A percentile compares a stretch with the other conserved stretches of the same genome.
Evolutionary conservation across 495 filamentous ascomycete species (phyloP).

Genomic region (Evernia prunastri): DNA sequence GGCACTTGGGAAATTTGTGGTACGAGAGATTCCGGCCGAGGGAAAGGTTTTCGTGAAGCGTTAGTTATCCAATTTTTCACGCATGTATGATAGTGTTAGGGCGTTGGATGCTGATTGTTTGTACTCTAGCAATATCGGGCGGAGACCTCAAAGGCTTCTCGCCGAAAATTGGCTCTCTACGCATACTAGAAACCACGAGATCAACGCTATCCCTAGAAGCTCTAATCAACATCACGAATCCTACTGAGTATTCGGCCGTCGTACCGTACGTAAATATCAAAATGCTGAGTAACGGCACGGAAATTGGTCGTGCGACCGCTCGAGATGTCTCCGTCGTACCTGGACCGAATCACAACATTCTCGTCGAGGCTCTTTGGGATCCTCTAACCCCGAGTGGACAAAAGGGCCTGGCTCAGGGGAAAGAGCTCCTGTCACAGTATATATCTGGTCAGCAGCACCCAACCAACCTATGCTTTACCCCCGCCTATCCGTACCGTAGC

Average conservation of each 20-base stretch:
- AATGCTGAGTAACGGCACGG: conserved; percentile 62
- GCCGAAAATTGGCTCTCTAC: conserved; percentile 57
- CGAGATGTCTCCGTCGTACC: conserved; percentile 51
- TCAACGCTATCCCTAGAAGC: conserved; percentile 63
- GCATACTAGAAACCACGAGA: conserved; percentile 60
- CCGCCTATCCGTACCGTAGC: background rate
- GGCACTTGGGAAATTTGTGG: conserved; percentile 65
- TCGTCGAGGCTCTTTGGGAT: conserved; percentile 66
- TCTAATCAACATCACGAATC: conserved; percentile 76
- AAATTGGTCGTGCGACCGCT: conserved; percentile 66
- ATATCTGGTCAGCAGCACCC: conserved; percentile 58
- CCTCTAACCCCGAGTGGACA: conserved; percentile 56
- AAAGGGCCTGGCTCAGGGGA: conserved; percentile 53
- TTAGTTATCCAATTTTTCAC: conserved; percentile 45
- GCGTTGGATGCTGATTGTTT: conserved; percentile 18
- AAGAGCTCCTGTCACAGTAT: conserved; percentile 73
- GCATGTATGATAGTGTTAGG: conserved; percentile 22
- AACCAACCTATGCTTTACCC: background rate
- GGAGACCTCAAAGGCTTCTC: conserved; percentile 46
- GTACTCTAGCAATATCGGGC: conserved; percentile 40
- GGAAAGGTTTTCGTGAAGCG: conserved; percentile 84
- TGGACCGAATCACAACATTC: conserved; percentile 66
- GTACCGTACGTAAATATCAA: conserved; percentile 74
- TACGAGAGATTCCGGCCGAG: conserved; percentile 77
- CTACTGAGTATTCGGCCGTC: conserved; percentile 71